Percentiles rank a stretch among this genome's conserved stretches.
Evolutionary conservation across 2,329 filamentous ascomycete genomes (phyloP).

Genomic region (Ascochyta fabae): DNA sequence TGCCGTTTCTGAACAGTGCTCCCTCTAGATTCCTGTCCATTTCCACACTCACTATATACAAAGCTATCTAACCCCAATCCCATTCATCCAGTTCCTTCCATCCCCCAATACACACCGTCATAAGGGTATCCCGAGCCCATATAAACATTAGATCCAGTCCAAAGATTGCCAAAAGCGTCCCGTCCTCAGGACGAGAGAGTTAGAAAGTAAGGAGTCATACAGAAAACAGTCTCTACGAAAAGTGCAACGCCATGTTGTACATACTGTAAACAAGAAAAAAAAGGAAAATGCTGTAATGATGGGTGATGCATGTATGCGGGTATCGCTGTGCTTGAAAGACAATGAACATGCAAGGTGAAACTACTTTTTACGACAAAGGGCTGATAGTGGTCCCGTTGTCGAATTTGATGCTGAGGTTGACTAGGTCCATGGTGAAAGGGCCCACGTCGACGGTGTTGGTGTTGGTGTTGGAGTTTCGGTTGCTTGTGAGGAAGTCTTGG

Average conservation of each 20-base stretch:
- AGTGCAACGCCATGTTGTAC: constrained; percentile 13
- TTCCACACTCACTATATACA: constrained; percentile 10
- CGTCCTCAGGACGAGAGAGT: constrained; percentile 8
- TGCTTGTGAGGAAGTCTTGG: constrained; percentile 45
- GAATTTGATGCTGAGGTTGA: constrained; percentile 40
- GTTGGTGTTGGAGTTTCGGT: constrained; percentile 36
- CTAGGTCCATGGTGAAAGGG: constrained; percentile 41
- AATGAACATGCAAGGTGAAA: constrained; percentile 8
- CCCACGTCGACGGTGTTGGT: constrained; percentile 37
- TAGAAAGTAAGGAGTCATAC: neutral
- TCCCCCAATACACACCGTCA: neutral
- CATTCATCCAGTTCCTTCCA: too few relatives aligned
- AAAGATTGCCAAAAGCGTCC: constrained; percentile 1
- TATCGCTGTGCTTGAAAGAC: constrained; percentile 16
- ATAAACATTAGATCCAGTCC: constrained; percentile 21
- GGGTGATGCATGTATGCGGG: constrained; percentile 18
- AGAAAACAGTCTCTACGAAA: neutral
- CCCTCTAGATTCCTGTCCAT: neutral
- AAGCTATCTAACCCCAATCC: neutral
- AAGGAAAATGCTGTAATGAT: constrained; percentile 2
- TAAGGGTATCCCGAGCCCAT: constrained; percentile 9
- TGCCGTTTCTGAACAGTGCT: too few relatives aligned
- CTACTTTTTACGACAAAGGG: constrained; percentile 15
- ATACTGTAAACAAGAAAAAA: neutral
- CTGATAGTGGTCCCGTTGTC: constrained; percentile 43